These are phyloP conservation scores for Bruguiera parviflora DNA, from an alignment of 345 rosid genomes.

Conservation along the genomic window DNA sequence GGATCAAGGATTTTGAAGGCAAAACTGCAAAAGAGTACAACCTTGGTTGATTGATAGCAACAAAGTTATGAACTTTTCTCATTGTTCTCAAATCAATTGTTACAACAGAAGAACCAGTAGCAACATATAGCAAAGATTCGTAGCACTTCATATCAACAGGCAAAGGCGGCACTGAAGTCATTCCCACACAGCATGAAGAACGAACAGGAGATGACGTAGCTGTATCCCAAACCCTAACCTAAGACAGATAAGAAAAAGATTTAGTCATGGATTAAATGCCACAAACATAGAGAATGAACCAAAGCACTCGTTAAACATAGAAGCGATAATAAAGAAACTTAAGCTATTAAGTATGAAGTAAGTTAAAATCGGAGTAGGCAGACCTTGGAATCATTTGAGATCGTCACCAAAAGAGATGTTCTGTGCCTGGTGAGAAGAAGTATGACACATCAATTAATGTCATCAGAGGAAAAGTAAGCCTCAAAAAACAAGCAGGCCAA, in stretches of 20 bases:
- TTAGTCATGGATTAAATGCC: not conserved
- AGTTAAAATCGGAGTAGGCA: not conserved
- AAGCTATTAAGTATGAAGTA: not conserved
- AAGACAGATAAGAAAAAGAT: not conserved
- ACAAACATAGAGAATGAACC: not conserved
- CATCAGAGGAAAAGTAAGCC: not conserved
- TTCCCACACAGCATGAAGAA: slow-evolving; percentile 69
- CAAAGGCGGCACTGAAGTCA: slow-evolving; percentile 43
- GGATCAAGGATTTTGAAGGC: slow-evolving; percentile 49
- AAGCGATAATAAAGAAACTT: not conserved
- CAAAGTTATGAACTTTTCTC: slow-evolving; percentile 41
- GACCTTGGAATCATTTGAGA: slow-evolving; percentile 67
- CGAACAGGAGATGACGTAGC: slow-evolving; percentile 44
- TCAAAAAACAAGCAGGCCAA: not conserved
- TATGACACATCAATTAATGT: not conserved
- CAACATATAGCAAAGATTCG: slow-evolving; percentile 60
- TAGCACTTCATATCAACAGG: slow-evolving; percentile 55
- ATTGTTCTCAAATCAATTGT: slow-evolving; percentile 63
- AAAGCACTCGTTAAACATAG: not conserved
- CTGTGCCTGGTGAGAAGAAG: slow-evolving; percentile 40
- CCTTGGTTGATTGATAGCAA: slow-evolving; percentile 33
- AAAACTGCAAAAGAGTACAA: slow-evolving; percentile 41
- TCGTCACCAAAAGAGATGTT: slow-evolving; percentile 48
- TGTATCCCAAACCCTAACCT: slow-evolving; percentile 75
- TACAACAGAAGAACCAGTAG: slow-evolving; percentile 53